phyloP scores from a whole-genome alignment of 2,329 filamentous ascomycete genomes.

The Colletotrichum karsti region DNA sequence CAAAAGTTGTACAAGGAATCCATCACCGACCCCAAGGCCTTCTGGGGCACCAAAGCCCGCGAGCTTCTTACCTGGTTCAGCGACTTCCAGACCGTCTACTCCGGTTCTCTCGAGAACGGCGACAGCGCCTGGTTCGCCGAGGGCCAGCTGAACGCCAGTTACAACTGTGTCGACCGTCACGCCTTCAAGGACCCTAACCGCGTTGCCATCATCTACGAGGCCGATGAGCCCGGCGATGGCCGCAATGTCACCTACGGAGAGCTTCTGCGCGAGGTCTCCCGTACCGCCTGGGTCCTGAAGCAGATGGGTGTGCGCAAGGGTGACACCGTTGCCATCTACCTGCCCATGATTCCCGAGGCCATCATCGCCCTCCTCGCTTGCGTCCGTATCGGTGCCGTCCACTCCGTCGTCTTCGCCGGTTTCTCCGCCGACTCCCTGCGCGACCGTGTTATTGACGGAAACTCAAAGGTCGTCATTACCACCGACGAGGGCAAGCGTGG shows the following conservation, averaged over 20 bases:
- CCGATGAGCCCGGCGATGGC: slow-evolving; percentile 87
- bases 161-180: slow-evolving; percentile 97
- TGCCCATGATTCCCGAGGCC: slow-evolving; percentile 99
- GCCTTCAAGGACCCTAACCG: slow-evolving; percentile 94
- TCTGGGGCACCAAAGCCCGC: slow-evolving; percentile 87
- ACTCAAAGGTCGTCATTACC: slow-evolving; percentile 94
- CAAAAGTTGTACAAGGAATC: slow-evolving; percentile 80
- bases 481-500: slow-evolving; percentile 98
- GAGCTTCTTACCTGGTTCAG: slow-evolving; percentile 90
- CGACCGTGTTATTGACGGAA: slow-evolving; percentile 91
- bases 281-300: slow-evolving; percentile 86
- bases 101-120: slow-evolving; percentile 78
- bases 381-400: slow-evolving; percentile 90
- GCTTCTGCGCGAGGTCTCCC: slow-evolving; percentile 90
- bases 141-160: slow-evolving; percentile 92
- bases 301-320: slow-evolving; percentile 97
- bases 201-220: slow-evolving; percentile 98
- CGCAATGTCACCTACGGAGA: slow-evolving; percentile 93
- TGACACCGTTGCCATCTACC: slow-evolving; percentile 95
- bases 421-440: slow-evolving; percentile 97
- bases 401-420: slow-evolving; percentile 97
- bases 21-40: slow-evolving; percentile 86
- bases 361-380: slow-evolving; percentile 91
- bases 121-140: slow-evolving; percentile 96
- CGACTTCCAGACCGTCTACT: slow-evolving; percentile 90